phyloP scores from a whole-genome alignment of 345 rosid genomes.

The Salix koriyanagi region DNA sequence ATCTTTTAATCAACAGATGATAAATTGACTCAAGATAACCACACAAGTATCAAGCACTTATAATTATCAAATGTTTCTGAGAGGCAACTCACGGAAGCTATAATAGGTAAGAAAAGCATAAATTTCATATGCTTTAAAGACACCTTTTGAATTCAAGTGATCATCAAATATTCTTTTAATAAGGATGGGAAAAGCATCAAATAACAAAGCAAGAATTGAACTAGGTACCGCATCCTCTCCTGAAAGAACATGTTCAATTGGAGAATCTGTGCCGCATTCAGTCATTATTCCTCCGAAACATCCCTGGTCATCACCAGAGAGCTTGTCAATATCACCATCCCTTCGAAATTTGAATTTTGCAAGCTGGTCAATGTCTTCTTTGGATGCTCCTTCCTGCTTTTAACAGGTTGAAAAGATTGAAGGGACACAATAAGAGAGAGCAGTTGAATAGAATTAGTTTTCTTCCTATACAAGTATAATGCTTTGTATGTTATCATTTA shows the following conservation, averaged over 20 bases:
- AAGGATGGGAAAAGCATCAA: not conserved
- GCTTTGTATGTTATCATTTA: not conserved
- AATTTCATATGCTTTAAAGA: not conserved
- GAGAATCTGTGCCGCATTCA: conserved; percentile 74
- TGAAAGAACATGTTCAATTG: conserved; percentile 52
- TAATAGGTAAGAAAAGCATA: not conserved
- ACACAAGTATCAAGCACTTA: too few relatives aligned
- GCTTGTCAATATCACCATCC: conserved; percentile 42
- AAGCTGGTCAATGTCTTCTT: conserved; percentile 81
- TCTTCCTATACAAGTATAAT: too few relatives aligned
- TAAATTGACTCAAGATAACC: not conserved
- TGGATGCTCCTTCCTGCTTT: conserved; percentile 88
- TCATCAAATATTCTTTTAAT: not conserved
- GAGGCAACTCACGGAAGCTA: not conserved
- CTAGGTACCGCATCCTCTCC: conserved; percentile 79
- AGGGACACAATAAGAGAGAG: not conserved
- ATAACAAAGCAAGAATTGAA: conserved; percentile 1
- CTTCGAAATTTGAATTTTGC: conserved; percentile 69
- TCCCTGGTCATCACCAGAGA: conserved; percentile 38
- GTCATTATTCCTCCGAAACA: conserved; percentile 73
- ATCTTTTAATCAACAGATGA: not conserved
- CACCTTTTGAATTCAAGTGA: not conserved
- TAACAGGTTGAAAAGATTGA: conserved; percentile 9
- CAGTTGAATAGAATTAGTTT: not conserved
- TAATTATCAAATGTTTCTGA: too few relatives aligned